Evolutionary conservation across 1,139 yeast species (phyloP), one percentile per base, ranked within the genome.

Genomic region (Pichia cactophila): DNA sequence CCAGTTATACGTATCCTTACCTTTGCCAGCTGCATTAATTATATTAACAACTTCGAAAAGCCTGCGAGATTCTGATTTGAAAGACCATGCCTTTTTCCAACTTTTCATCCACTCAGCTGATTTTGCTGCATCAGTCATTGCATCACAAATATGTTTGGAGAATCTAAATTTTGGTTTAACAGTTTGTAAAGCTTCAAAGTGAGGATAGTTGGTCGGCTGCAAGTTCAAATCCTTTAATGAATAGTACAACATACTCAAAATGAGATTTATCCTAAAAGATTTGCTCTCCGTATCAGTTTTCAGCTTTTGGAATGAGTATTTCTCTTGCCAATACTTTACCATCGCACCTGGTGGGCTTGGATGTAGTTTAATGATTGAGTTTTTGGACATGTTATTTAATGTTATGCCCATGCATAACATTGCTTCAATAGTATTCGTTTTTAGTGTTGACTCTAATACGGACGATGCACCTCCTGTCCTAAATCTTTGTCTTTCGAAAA

Each of bases 401-500:
- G 47, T 43, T 16, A 52, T 36, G 1, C 56, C 56, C 57, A 54
- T 54, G 29, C 66, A 70, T 2, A 78, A 48, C 65, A 77, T 69
- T 37, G 72, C 74, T 57, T 81, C 86, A 35, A 81, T 59, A 38
- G 78, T 69, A 53, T 79, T 80, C 7, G 78, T 72, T 46, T 73
- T 68, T 33, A 80, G 59, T 2, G 80, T 72, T 55, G 74, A 72
- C 50, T 79, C 83, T 6, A 77, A 65, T 0, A 81, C 74, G 26
- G 62, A 61, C 7, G 68, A 63, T 1, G 74, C 67, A 0, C 81
- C 76, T 50, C 65, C 67, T 0, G 78, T 69, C 41, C 86, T 67
- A 44, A 73, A 68, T 39, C 86, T 59, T 57, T 81, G 87, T 48
- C 78, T 62, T 57, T 81, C 86, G 5, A 81, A 64, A 4, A 80